Conservation (phyloP, 2,329 filamentous ascomycete genomes). For the Exophiala phaeomuriformis region DNA sequence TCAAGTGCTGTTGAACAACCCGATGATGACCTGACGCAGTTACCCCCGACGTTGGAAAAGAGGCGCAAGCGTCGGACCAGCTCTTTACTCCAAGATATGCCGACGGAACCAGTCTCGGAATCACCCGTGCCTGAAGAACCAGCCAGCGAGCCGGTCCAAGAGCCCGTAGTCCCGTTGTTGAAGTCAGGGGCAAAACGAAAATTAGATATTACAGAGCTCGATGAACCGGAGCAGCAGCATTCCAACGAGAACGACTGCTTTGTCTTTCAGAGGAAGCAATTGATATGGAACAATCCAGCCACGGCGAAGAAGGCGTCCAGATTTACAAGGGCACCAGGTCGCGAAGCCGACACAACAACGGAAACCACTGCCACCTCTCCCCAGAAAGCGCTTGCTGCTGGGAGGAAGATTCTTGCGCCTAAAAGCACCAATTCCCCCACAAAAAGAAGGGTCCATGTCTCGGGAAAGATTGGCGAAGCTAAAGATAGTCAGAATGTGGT, state of each 20-base stretch:
- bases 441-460: slow-evolving; percentile 19
- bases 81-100: slow-evolving; percentile 37
- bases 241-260: slow-evolving; percentile 20
- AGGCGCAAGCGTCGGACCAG: slow-evolving; percentile 48
- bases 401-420: slow-evolving; percentile 23
- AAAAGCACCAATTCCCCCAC: slow-evolving; percentile 28
- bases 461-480: slow-evolving; percentile 9
- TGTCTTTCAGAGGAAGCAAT: slow-evolving; percentile 22
- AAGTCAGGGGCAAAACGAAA: slow-evolving; percentile 27
- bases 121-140: not conserved
- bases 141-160: no score
- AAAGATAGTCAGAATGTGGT: slow-evolving; percentile 10
- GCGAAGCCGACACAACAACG: slow-evolving; percentile 12
- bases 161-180: slow-evolving; percentile 5
- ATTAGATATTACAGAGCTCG: slow-evolving; percentile 23
- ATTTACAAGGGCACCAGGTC: slow-evolving; percentile 21
- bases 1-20: slow-evolving; percentile 23
- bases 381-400: slow-evolving; percentile 8
- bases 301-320: slow-evolving; percentile 20
- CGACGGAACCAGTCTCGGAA: slow-evolving; percentile 29
- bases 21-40: slow-evolving; percentile 31
- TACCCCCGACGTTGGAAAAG: slow-evolving; percentile 44
- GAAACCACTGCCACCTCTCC: slow-evolving; percentile 9
- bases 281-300: slow-evolving; percentile 5
- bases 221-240: slow-evolving; percentile 11